These are phyloP conservation scores for Pelargonium myrrhifolium DNA, from an alignment of 441 rosid species.

Conservation along the genomic window DNA sequence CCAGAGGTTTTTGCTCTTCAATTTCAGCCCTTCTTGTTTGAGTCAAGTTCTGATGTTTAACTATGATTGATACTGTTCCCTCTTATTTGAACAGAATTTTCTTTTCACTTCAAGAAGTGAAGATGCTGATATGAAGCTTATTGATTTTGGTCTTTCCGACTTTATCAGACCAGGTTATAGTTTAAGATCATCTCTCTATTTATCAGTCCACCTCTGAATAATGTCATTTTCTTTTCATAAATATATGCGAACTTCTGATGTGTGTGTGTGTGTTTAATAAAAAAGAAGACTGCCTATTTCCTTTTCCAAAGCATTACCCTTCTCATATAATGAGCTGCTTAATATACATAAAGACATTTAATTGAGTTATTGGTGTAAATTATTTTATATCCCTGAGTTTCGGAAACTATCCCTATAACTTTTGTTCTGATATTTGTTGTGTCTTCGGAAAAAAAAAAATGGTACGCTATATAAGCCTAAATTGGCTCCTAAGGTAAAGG, in stretches of 20 bases:
- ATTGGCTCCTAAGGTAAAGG: neutral
- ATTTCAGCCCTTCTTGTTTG: conserved; percentile 1
- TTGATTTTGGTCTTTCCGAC: conserved; percentile 93
- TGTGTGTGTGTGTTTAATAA: conserved; percentile 1
- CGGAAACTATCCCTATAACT: neutral
- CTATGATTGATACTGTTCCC: conserved; percentile 10
- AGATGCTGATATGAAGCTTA: conserved; percentile 80
- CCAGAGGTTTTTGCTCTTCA: conserved; percentile 59
- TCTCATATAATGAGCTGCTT: neutral
- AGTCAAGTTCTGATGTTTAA: neutral
- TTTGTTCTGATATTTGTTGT: neutral
- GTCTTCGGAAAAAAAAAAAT: neutral
- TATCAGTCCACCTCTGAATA: conserved; percentile 7
- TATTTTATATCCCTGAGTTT: neutral
- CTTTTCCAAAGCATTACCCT: neutral
- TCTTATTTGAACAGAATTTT: conserved; percentile 53
- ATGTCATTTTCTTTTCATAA: neutral
- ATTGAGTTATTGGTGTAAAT: neutral
- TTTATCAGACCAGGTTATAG: conserved; percentile 69
- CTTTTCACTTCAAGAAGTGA: conserved; percentile 66
- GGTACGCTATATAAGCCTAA: neutral
- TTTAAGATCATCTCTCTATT: conserved; percentile 9
- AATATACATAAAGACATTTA: neutral
- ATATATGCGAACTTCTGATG: neutral
- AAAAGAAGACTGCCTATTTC: neutral